Percentiles rank a stretch among this genome's conserved stretches.
Conservation (phyloP, 345 rosid genomes). For the Euphorbia pulcherrima region DNA sequence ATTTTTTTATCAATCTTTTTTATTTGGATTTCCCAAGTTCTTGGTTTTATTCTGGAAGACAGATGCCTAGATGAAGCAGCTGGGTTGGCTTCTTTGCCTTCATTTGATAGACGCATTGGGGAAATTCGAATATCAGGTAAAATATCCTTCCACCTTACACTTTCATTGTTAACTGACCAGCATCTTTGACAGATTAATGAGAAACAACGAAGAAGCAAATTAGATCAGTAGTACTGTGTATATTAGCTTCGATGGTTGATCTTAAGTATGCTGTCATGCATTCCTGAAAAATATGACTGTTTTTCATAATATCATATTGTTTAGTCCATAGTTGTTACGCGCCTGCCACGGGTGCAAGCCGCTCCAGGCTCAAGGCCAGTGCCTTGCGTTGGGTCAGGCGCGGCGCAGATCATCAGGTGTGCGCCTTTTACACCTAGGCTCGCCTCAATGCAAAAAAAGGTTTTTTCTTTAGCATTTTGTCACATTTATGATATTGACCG, state of each 20-base stretch:
- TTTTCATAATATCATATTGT: neutral
- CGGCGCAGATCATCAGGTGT: no score
- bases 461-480: no score
- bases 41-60: slow-evolving; percentile 29
- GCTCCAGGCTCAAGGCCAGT: no score
- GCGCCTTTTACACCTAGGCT: no score
- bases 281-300: neutral
- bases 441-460: no score
- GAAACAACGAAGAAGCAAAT: neutral
- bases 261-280: neutral
- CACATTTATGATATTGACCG: no score
- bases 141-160: neutral
- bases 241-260: neutral
- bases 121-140: slow-evolving; percentile 57
- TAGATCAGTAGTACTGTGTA: neutral
- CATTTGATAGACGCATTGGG: slow-evolving; percentile 52
- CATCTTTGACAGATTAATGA: neutral
- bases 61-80: slow-evolving; percentile 93
- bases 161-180: neutral
- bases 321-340: no score
- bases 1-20: slow-evolving; percentile 4
- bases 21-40: neutral
- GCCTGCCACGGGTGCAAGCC: no score
- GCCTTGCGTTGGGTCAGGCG: no score
- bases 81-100: slow-evolving; percentile 60